These are phyloP conservation scores for Fomitopsis betulina DNA, from an alignment of 1,284 basidiomycete genomes.

Conservation along the genomic window DNA sequence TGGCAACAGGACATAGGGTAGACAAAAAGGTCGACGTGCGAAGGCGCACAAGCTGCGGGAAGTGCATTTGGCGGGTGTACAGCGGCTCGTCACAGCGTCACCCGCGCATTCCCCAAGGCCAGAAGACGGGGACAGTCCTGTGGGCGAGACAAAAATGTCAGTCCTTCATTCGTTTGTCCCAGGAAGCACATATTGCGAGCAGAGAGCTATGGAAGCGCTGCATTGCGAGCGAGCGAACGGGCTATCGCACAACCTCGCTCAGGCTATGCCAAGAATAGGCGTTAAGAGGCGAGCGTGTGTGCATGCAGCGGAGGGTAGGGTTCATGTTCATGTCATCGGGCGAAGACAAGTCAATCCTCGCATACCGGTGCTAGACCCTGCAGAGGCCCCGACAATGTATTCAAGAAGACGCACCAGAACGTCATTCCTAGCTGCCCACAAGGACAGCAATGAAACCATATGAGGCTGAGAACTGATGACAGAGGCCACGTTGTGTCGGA, in stretches of 20 bases:
- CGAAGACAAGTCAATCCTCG: not conserved
- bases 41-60: not conserved
- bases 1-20: not conserved
- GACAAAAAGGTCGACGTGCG: not conserved
- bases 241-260: not conserved
- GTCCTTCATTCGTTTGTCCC: not conserved
- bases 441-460: conserved; percentile 1
- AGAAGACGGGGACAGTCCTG: conserved; percentile 35
- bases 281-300: not conserved
- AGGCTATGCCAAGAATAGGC: not conserved
- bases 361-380: not conserved
- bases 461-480: not conserved
- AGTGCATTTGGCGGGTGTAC: not conserved
- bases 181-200: not conserved
- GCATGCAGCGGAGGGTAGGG: not conserved
- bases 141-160: conserved; percentile 3
- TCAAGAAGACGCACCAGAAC: not conserved
- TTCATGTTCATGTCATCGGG: not conserved
- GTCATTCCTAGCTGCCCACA: not conserved
- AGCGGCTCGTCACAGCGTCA: conserved; percentile 1
- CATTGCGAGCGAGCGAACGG: conserved; percentile 3
- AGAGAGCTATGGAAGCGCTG: not conserved
- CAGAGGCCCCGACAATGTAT: not conserved
- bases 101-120: conserved; percentile 26
- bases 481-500: not conserved